phyloP scores from a whole-genome alignment of 192 early-diverging fungal genomes.

The Podila verticillata region DNA sequence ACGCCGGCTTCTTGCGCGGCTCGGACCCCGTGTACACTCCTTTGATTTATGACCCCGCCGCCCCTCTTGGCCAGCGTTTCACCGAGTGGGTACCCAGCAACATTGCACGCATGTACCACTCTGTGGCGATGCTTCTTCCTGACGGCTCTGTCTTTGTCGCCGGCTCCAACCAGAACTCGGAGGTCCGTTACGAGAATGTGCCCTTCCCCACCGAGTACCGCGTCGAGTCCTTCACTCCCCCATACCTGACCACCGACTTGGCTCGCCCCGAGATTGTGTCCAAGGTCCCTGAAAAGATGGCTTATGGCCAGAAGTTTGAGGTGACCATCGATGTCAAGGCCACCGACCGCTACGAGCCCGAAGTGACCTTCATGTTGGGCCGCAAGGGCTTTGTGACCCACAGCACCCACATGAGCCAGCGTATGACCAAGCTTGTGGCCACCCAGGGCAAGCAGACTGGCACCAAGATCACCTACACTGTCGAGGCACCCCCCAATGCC shows the following conservation, averaged over 20 bases:
- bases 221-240: conserved; percentile 63
- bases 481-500: conserved; percentile 58
- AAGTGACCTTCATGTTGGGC: conserved; percentile 55
- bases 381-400: conserved; percentile 63
- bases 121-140: conserved; percentile 57
- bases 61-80: conserved; percentile 54
- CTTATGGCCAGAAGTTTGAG: background rate
- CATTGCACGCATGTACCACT: conserved; percentile 74
- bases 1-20: conserved; percentile 61
- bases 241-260: conserved; percentile 57
- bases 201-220: conserved; percentile 61
- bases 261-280: conserved; percentile 50
- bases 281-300: conserved; percentile 3
- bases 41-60: conserved; percentile 62
- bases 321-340: conserved; percentile 45
- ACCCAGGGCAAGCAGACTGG: conserved; percentile 1
- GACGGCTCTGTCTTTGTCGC: conserved; percentile 51
- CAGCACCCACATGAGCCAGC: conserved; percentile 64
- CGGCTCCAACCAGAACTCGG: conserved; percentile 51
- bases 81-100: conserved; percentile 50
- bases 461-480: conserved; percentile 28
- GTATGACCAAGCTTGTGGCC: conserved; percentile 53
- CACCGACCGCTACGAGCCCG: conserved; percentile 20
- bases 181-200: conserved; percentile 30
- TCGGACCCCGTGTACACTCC: conserved; percentile 62